Base-by-base conservation (phyloP, 2,329 filamentous ascomycete genomes). In the Calycina herbarum region DNA sequence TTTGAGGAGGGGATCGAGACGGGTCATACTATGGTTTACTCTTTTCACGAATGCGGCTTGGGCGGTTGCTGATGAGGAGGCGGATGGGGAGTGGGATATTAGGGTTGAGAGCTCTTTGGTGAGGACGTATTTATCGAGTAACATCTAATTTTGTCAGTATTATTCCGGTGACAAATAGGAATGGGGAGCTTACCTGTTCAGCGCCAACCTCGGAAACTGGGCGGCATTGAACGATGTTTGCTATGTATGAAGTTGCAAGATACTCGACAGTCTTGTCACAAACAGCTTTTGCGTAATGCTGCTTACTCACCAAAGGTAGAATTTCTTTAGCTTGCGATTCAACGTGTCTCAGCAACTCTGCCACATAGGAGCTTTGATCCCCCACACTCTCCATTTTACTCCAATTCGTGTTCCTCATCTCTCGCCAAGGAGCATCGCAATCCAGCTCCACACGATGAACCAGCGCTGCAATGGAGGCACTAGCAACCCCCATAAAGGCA, bases 401-500 rank as follows among this genome's bases (percentile, higher is more conserved):
- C 95, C 95, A 99, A 59, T 94, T 91, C 0, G 91, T 96, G 75
- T 97, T 97, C 69, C 89, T 90, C 95, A 99, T 99, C 80, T 98
- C 95, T 64, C 94, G 87, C 95, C 94, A 99, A 17, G 90, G 89
- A 0, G 90, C 86, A 70, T 98, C 94, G 72, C 93, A 90, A 62
- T 90, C 90, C 0, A 89, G 77, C 76, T 97, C 94, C 4, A 97
- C 91, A 73, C 89, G 89, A 67, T 91, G 89, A 5, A 98, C 94
- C 57, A 99, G 82, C 0, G 91, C 86, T 60, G 95, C 84, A 5
- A 99, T 90, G 3, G 93, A 90, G 13, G 93, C 90, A 74, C 92
- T 94, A 1, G 94, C 95, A 45, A 99, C 94, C 2, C 94, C 94
- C 81, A 99, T 90, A 78, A 98, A 99, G 0, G 93, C 89, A 78